Base-by-base conservation (phyloP, 2,329 filamentous ascomycete genomes). In the Cladosporium sp. region DNA sequence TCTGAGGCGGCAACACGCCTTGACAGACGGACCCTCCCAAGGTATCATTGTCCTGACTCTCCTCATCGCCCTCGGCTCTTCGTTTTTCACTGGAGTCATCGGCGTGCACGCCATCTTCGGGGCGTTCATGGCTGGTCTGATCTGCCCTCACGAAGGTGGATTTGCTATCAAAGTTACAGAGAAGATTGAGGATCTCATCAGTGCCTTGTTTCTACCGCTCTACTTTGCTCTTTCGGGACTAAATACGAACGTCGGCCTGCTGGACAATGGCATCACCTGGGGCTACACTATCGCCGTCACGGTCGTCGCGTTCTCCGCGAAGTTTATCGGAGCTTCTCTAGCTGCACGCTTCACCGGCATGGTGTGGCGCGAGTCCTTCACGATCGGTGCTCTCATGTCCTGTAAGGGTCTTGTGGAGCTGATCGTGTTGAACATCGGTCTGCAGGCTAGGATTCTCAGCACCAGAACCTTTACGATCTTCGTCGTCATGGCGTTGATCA, bases 41-140 rank as follows among this genome's bases (percentile, higher is more conserved):
- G 80, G 82, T 4, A 86, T 95, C 61, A 87, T 96, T 38, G 84
- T 86, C 10, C 70, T 96, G 31, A 96, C 91, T 0, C 72, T 96
- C 3, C 73, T 96, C 31, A 77, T 96, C 49, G 85, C 86, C 0
- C 76, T 97, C 13, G 77, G 80, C 0, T 93, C 89, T 0, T 79
- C 90, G 4, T 95, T 91, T 75, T 95, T 95, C 66, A 95, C 90
- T 0, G 83, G 85, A 52, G 86, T 93, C 55, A 95, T 97, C 64
- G 92, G 92, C 43, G 84, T 96, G 1, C 92, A 97, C 67, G 82
- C 92, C 52, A 96, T 97, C 66, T 97, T 97, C 63, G 92, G 92
- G 40, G 90, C 86, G 3, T 97, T 97, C 67, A 77, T 96, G 54
- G 82, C 92, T 40, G 92, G 92, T 1, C 69, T 97, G 22, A 93